Percentiles rank a stretch among this genome's conserved stretches.
Conservation (phyloP, 192 early-diverging fungal genomes). For the Hyaloraphidium curvatum region DNA sequence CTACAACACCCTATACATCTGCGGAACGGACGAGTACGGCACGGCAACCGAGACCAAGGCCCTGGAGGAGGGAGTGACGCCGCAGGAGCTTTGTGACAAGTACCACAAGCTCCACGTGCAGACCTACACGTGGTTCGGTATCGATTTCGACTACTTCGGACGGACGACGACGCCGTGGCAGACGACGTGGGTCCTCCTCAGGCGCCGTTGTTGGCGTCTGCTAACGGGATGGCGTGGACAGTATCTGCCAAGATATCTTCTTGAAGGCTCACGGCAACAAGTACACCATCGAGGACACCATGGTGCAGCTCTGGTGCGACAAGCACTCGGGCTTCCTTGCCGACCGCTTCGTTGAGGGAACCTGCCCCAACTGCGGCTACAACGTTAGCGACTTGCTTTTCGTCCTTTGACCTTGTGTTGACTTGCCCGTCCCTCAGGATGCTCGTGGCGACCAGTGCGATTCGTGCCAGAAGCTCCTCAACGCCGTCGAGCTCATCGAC, state of each 20-base stretch:
- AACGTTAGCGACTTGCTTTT: slow-evolving; percentile 27
- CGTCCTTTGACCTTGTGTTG: not conserved
- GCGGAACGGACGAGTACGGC: slow-evolving; percentile 98
- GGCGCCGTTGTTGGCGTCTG: not conserved
- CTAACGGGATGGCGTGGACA: not conserved
- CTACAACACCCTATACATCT: slow-evolving; percentile 78
- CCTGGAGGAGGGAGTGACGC: slow-evolving; percentile 70
- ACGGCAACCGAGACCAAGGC: slow-evolving; percentile 99
- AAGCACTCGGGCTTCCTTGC: slow-evolving; percentile 77
- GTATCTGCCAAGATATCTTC: slow-evolving; percentile 82
- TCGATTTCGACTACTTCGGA: slow-evolving; percentile 93
- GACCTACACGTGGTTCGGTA: slow-evolving; percentile 85
- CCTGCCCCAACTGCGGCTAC: slow-evolving; percentile 74
- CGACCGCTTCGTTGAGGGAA: slow-evolving; percentile 94
- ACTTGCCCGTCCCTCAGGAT: too few species aligned
- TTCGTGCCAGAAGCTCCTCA: slow-evolving; percentile 69
- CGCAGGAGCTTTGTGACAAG: slow-evolving; percentile 92
- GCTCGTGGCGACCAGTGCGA: slow-evolving; percentile 99
- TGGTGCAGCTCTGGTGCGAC: slow-evolving; percentile 83
- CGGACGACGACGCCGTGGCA: slow-evolving; percentile 79
- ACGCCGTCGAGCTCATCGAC: slow-evolving; percentile 80
- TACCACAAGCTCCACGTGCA: slow-evolving; percentile 69
- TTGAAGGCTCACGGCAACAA: slow-evolving; percentile 46
- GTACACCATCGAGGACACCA: slow-evolving; percentile 45
- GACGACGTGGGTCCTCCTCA: slow-evolving; percentile 28